These are phyloP conservation scores for Curvularia spicifera DNA, from an alignment of 2,329 filamentous ascomycete genomes.

Conservation along the genomic window DNA sequence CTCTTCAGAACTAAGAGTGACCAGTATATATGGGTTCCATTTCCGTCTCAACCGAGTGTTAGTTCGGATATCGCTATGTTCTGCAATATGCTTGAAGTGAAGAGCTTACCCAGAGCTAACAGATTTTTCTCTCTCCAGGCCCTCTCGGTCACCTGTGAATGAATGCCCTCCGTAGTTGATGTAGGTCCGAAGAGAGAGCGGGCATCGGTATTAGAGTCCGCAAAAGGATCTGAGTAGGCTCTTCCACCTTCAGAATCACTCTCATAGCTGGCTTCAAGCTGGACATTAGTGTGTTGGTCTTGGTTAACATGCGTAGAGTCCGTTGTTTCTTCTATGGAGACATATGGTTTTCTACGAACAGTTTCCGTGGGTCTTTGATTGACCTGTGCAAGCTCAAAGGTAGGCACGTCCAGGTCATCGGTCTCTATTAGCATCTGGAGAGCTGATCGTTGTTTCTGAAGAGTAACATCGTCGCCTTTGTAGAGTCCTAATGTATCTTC, in stretches of 20 bases:
- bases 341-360: too few species aligned
- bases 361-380: too few species aligned
- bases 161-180: too few species aligned
- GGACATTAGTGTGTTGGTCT: neutral
- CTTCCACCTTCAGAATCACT: too few species aligned
- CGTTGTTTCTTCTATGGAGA: too few species aligned
- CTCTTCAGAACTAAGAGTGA: neutral
- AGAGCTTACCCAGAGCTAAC: neutral
- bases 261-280: neutral
- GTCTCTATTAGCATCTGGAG: neutral
- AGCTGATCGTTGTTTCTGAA: neutral
- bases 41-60: neutral
- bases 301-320: too few species aligned
- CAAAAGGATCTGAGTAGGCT: too few species aligned
- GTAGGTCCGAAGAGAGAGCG: neutral
- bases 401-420: too few species aligned
- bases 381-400: too few species aligned
- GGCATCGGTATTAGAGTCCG: neutral
- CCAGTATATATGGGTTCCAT: neutral
- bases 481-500: neutral
- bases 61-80: neutral
- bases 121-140: neutral
- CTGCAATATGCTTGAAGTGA: neutral
- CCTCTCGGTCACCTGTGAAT: neutral
- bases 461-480: neutral